A percentile compares a stretch with the other conserved stretches of the same genome.
These are phyloP conservation scores for Chlamydomonas applanata DNA, from an alignment of 139 green algal genomes.

Conservation along the genomic window DNA sequence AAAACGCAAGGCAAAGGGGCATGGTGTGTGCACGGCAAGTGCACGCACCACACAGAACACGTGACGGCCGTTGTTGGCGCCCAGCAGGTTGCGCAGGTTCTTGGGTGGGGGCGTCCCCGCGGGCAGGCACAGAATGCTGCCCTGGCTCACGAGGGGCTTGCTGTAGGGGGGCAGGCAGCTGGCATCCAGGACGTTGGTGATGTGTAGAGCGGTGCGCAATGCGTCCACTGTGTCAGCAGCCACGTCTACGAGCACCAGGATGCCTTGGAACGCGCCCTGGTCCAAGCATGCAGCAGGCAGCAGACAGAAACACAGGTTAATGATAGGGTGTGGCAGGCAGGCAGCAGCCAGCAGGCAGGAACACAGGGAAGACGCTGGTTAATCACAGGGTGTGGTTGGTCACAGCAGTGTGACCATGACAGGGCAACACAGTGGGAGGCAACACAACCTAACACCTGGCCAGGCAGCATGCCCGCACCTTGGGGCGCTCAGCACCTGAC, in stretches of 20 bases:
- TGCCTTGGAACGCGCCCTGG: conserved; percentile 22
- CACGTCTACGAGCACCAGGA: conserved; percentile 33
- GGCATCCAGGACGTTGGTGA: not conserved
- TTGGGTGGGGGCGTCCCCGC: not conserved
- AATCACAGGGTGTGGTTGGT: too few relatives aligned
- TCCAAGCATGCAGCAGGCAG: too few relatives aligned
- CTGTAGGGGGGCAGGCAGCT: conserved; percentile 18
- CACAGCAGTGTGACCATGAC: too few relatives aligned
- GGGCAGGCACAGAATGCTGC: not conserved
- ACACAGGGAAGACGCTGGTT: too few relatives aligned
- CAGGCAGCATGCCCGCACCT: not conserved
- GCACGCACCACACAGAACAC: not conserved
- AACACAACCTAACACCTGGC: too few relatives aligned
- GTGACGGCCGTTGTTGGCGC: conserved; percentile 10
- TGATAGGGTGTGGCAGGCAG: too few relatives aligned
- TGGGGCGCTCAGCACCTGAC: conserved; percentile 1
- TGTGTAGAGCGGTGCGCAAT: not conserved
- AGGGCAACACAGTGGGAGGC: too few relatives aligned
- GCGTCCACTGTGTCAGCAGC: not conserved
- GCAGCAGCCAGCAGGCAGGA: too few relatives aligned
- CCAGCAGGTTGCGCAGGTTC: conserved; percentile 7
- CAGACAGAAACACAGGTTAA: too few relatives aligned
- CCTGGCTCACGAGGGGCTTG: conserved; percentile 23
- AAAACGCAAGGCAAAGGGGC: too few relatives aligned
- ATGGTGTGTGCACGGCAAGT: too few relatives aligned